Percentiles rank a stretch among this genome's conserved stretches.
Conservation (phyloP, 805 yeast species). For the Sporopachydermia lactativora region DNA sequence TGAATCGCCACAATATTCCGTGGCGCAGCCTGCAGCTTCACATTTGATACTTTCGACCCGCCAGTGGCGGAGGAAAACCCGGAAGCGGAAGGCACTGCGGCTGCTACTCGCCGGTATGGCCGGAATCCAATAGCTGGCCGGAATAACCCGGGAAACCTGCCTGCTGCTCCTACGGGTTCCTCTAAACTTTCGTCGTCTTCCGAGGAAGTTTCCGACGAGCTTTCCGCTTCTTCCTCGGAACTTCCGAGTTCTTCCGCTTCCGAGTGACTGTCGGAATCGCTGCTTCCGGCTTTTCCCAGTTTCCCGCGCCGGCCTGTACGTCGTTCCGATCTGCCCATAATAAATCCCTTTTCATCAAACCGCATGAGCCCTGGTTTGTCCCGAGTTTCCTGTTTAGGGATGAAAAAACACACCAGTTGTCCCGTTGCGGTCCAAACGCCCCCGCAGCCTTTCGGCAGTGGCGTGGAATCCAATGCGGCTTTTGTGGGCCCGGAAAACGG, state of each 20-base stretch:
- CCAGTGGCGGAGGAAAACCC: slow-evolving; percentile 23
- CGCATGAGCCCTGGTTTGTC: slow-evolving; percentile 29
- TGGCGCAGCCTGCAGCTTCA: slow-evolving; percentile 9
- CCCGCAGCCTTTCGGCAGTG: slow-evolving; percentile 88
- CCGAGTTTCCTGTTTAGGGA: slow-evolving; percentile 29
- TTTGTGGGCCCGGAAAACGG: slow-evolving; percentile 12
- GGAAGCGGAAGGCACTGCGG: slow-evolving; percentile 23
- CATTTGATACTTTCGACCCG: not conserved
- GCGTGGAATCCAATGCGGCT: slow-evolving; percentile 58
- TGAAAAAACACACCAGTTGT: slow-evolving; percentile 67
- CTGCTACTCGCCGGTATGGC: slow-evolving; percentile 24
- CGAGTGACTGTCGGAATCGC: slow-evolving; percentile 14
- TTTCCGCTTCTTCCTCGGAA: slow-evolving; percentile 1
- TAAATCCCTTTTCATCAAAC: slow-evolving; percentile 41
- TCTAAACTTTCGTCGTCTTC: too few relatives aligned
- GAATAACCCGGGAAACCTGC: slow-evolving; percentile 4
- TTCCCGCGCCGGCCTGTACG: too few relatives aligned
- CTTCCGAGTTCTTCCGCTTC: slow-evolving; percentile 9
- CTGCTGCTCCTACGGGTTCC: not conserved
- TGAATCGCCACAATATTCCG: slow-evolving; percentile 46
- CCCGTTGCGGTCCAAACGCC: slow-evolving; percentile 80
- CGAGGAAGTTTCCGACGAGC: too few relatives aligned
- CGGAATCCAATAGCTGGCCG: slow-evolving; percentile 10
- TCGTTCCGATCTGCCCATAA: slow-evolving; percentile 19
- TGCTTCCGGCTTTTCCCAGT: too few relatives aligned